Evolutionary conservation across 352 stramenopile species (phyloP), one percentile per base, ranked within the genome.

Genomic region (Phytophthora sp.): DNA sequence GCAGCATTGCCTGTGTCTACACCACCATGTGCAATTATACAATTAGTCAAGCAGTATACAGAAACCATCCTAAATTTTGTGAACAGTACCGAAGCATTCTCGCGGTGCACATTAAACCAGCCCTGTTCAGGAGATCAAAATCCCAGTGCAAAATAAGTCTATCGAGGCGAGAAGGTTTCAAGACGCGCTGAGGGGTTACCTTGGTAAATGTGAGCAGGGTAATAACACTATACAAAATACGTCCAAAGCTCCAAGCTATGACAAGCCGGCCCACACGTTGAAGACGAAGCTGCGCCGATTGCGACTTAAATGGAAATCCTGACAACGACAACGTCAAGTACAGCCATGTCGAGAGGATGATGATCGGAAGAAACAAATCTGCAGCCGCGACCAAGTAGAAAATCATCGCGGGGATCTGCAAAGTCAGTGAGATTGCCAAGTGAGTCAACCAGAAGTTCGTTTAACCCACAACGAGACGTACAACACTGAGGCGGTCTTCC

Each of bases 301-400:
- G 63, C 9, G 81, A 91, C 52, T 95, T 94, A 63, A 90, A 90
- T 12, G 90, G 90, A 61, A 97, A 97, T 3, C 89, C 90, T 12
- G 90, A 95, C 39, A 97, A 80, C 46, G 84, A 92, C 35, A 97
- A 64, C 16, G 90, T 93, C 50, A 97, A 75, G 68, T 97, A 97
- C 23, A 96, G 63, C 84, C 90, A 97, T 52, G 91, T 93, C 18
- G 77, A 80, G n/a, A 95, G 77, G 58, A 97, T 94, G 36, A 97
- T 93, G 26, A 97, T 76, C 42, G 91, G 91, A 36, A 97, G 66
- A 57, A 93, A 86, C 46, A 97, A 79, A 56, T 97, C 92, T 21
- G 91, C 88, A 36, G 85, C 89, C 2, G 89, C 85, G 20, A 95
- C 87, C 31, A 92, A 79, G 42, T 90, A 89, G 66, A 95, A 91